Evolutionary conservation across 345 rosid species (phyloP).

Genomic region (Trapa incisa): DNA sequence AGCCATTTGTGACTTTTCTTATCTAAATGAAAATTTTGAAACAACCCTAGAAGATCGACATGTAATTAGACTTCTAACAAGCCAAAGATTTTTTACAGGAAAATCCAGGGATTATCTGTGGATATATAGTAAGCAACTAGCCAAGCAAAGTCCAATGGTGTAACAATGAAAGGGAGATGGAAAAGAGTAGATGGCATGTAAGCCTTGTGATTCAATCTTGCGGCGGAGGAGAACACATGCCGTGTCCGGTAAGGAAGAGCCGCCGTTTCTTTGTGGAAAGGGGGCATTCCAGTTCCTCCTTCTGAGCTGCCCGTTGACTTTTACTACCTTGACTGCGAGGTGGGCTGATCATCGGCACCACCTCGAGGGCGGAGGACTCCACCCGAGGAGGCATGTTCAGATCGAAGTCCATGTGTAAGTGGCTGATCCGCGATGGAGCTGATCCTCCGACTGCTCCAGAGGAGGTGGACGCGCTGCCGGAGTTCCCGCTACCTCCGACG

Average conservation of each 20-base stretch:
- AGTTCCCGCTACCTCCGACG: conserved; percentile 39
- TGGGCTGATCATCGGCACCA: neutral
- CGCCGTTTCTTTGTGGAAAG: conserved; percentile 56
- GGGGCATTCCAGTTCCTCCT: conserved; percentile 62
- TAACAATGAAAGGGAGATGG: neutral
- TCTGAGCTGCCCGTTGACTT: conserved; percentile 9
- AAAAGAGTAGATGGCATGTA: neutral
- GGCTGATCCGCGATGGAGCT: conserved; percentile 6
- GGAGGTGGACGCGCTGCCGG: conserved; percentile 1
- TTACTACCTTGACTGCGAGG: neutral
- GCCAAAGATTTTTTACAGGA: too few species aligned
- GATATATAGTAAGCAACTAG: neutral
- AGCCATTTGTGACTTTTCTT: too few species aligned
- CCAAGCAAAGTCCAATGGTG: conserved; percentile 1
- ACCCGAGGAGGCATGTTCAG: conserved; percentile 75
- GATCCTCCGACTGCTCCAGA: conserved; percentile 23
- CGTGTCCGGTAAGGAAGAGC: conserved; percentile 15
- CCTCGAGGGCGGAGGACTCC: conserved; percentile 23
- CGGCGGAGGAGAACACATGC: neutral
- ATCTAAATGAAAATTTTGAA: too few species aligned
- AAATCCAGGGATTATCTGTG: neutral
- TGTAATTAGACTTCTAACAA: too few species aligned
- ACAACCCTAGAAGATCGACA: too few species aligned
- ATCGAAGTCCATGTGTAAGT: conserved; percentile 47
- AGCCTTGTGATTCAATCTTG: conserved; percentile 9